Conservation (phyloP, 192 early-diverging fungal species). For the Coemansia sp. region DNA sequence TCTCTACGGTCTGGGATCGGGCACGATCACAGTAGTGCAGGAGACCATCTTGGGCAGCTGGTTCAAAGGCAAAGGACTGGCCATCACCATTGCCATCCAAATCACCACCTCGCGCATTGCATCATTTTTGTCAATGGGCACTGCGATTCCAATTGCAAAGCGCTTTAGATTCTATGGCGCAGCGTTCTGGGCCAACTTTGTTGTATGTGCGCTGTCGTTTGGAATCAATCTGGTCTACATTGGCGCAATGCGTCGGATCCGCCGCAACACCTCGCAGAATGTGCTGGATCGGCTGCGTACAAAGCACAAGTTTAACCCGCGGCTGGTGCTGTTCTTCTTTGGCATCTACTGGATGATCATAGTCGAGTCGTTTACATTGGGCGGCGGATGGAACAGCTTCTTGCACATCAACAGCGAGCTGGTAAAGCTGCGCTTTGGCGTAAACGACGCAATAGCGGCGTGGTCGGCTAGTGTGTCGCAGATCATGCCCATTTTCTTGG, state of each 20-base stretch:
- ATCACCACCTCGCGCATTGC: slow-evolving; percentile 69
- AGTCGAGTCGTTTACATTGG: slow-evolving; percentile 57
- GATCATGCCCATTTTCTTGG: slow-evolving; percentile 64
- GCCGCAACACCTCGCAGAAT: slow-evolving; percentile 19
- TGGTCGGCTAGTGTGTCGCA: slow-evolving; percentile 66
- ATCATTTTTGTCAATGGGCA: slow-evolving; percentile 67
- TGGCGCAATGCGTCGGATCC: slow-evolving; percentile 51
- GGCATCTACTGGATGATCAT: slow-evolving; percentile 62
- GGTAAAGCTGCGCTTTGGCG: slow-evolving; percentile 66
- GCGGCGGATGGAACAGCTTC: slow-evolving; percentile 65
- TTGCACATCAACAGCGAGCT: slow-evolving; percentile 71
- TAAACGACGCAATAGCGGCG: slow-evolving; percentile 60
- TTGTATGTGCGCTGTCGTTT: slow-evolving; percentile 66
- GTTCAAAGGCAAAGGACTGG: slow-evolving; percentile 66
- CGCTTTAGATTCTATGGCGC: slow-evolving; percentile 43
- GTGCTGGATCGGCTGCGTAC: slow-evolving; percentile 38
- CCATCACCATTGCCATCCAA: slow-evolving; percentile 65
- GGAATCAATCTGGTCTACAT: slow-evolving; percentile 68
- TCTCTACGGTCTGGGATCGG: slow-evolving; percentile 67
- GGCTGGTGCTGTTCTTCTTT: slow-evolving; percentile 57
- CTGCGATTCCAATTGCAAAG: slow-evolving; percentile 60
- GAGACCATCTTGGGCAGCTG: slow-evolving; percentile 77
- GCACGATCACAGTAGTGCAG: slow-evolving; percentile 75
- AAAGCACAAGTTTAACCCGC: slow-evolving; percentile 58
- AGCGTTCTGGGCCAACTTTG: slow-evolving; percentile 60